Base-by-base conservation (phyloP, 805 yeast species). In the Candida loeiensis region DNA sequence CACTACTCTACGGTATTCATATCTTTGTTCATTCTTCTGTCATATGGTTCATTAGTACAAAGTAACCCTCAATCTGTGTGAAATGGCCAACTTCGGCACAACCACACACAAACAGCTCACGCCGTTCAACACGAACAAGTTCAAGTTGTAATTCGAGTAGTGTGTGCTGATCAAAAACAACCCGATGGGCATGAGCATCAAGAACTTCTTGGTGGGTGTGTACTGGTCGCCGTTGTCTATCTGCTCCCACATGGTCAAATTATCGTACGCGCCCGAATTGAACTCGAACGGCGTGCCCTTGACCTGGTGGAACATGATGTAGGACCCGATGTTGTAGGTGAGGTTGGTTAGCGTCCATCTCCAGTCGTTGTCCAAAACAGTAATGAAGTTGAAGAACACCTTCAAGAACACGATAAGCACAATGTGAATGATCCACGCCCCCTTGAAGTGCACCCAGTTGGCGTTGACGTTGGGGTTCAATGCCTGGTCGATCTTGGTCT, bases 211-310 rank as follows among this genome's bases (percentile, higher is more conserved):
- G 27, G 96, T 82, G 9, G 99, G 99, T 0, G 99, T 93, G 61
- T 90, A 91, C 62, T 89, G 95, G 57, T 89, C 97, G 44, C 98
- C 99, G 54, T 90, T 81, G 61, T 86, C 95, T 44, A 84, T 82
- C 64, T 91, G 99, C 64, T 91, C 99, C 99, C 99, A 91, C 97
- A 91, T 88, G 16, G 96, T 93, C 50, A 91, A 73, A 55, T 87
- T 82, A 59, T 91, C 99, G 63, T 85, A 93, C 0, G 97, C 98
- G 31, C 99, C 99, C 29, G 85, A 82, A 58, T 90, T 93, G 69
- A 91, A 90, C 53, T 93, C 99, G 58, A 91, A 93, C 0, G 99
- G 99, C 2, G 95, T 89, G 27, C 99, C 99, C 55, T 91, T 93
- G 33, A 93, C 87, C 59, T 86, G 83, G 62, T 91, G 99, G 60